Conservation (phyloP, 768 basidiomycete genomes). For the Fibroporia radiculosa region DNA sequence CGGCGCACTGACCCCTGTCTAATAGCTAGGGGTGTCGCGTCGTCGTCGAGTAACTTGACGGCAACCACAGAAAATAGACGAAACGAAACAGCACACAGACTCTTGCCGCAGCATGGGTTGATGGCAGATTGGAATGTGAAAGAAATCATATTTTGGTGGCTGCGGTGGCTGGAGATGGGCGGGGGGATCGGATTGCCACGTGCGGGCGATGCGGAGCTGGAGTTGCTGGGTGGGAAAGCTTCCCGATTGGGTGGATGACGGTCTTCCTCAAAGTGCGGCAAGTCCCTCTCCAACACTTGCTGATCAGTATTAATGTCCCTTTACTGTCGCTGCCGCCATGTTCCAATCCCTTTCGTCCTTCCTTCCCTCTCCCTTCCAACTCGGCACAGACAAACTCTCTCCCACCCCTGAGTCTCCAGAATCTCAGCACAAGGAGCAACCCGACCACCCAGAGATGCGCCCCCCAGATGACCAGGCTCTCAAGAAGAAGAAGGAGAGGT, state of each 20-base stretch:
- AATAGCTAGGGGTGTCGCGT: too few species aligned
- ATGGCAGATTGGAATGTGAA: too few species aligned
- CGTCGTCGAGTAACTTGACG: too few species aligned
- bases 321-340: conserved; percentile 3
- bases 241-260: background rate
- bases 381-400: conserved; percentile 11
- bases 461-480: conserved; percentile 22
- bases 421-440: background rate
- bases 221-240: background rate
- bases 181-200: background rate
- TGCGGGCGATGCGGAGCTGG: background rate
- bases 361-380: conserved; percentile 15
- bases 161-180: too few species aligned
- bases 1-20: too few species aligned
- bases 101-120: too few species aligned
- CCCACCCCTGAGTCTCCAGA: background rate
- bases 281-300: background rate
- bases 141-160: too few species aligned
- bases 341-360: conserved; percentile 17
- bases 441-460: conserved; percentile 9
- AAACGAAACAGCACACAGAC: too few species aligned
- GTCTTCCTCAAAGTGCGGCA: background rate
- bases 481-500: conserved; percentile 40
- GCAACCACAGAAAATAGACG: too few species aligned
- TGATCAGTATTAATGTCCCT: conserved; percentile 1